Evolutionary conservation across 2,329 filamentous ascomycete species (phyloP), one percentile per base, ranked within the genome.

Genomic region (Elsinoe arachidis): DNA sequence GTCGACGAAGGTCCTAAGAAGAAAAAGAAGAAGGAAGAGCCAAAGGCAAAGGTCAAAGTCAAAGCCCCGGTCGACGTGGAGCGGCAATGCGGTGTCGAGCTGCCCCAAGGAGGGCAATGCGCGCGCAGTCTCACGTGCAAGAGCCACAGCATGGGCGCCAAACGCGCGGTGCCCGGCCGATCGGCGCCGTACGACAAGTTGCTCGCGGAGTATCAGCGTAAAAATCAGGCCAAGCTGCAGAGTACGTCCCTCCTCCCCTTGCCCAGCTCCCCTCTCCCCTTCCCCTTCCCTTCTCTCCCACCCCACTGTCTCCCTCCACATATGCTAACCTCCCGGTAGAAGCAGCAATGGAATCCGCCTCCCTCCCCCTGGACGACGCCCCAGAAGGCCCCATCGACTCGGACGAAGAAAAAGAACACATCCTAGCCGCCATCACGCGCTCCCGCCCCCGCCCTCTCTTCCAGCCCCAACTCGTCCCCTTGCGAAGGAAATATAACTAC

Each of bases 221-320:
- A 96, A 78, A 99, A 99, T 66, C 93, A 97, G 72, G 93, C 93
- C 19, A 95, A 96, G 68, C 89, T 96, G 75, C 93, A 97, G 72
- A 95, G 89, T 91, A 78, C 74, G 86, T 80, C 53, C 9, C 26
- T 9, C 7, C 41, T 14, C 21, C 54, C n/a, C 15, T 34, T 47
- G n/a, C 21, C 23, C 47, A 34, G 41, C 37, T 12, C 38, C n/a
- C 15, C 12, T 21, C 17, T 15, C 11, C 33, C 39, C 60, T 60
- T 44, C 30, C 33, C 55, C 26, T 56, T 49, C 57, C 49, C 39
- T 41, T 37, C 57, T 60, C 15, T 51, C 60, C 38, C 11, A 43
- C 53, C n/a, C 15, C 21, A 15, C 41, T 11, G 35, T 35, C 14
- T 3, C 12, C n/a, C n/a, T n/a, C n/a, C n/a, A n/a, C n/a, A n/a